Percentiles rank a stretch among this genome's conserved stretches.
These are phyloP conservation scores for Rhizopogon sp. DNA, from an alignment of 768 basidiomycete genomes.

Conservation along the genomic window DNA sequence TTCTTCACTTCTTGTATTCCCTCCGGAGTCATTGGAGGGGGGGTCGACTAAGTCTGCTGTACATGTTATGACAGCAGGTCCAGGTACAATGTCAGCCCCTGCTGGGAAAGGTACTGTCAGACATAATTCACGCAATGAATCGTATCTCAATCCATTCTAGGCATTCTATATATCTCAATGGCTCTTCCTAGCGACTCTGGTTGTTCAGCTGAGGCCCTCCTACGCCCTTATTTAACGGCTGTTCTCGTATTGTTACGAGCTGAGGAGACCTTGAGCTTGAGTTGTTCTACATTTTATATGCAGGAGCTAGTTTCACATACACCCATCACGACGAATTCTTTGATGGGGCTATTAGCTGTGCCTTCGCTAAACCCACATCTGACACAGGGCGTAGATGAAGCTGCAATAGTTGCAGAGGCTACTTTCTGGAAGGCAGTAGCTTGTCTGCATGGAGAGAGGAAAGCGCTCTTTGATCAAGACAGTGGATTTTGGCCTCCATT, in stretches of 20 bases:
- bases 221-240: slow-evolving; percentile 55
- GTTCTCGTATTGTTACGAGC: slow-evolving; percentile 27
- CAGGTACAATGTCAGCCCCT: slow-evolving; percentile 71
- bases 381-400: slow-evolving; percentile 52
- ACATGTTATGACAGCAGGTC: slow-evolving; percentile 64
- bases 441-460: slow-evolving; percentile 14
- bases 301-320: not conserved
- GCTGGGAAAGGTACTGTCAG: slow-evolving; percentile 54
- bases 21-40: slow-evolving; percentile 51
- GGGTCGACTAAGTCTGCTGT: slow-evolving; percentile 48
- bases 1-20: slow-evolving; percentile 69
- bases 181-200: slow-evolving; percentile 30
- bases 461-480: not conserved
- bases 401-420: slow-evolving; percentile 52
- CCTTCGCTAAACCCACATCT: slow-evolving; percentile 31
- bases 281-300: slow-evolving; percentile 53
- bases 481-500: not conserved
- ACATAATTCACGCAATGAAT: slow-evolving; percentile 19
- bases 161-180: slow-evolving; percentile 54
- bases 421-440: slow-evolving; percentile 45
- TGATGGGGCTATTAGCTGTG: slow-evolving; percentile 11
- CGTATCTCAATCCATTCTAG: slow-evolving; percentile 28
- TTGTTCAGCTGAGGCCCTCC: slow-evolving; percentile 34
- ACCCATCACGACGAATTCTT: slow-evolving; percentile 4
- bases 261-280: slow-evolving; percentile 45